phyloP scores from a whole-genome alignment of 495 filamentous ascomycete species.

The Lasiosphaeria hispida region DNA sequence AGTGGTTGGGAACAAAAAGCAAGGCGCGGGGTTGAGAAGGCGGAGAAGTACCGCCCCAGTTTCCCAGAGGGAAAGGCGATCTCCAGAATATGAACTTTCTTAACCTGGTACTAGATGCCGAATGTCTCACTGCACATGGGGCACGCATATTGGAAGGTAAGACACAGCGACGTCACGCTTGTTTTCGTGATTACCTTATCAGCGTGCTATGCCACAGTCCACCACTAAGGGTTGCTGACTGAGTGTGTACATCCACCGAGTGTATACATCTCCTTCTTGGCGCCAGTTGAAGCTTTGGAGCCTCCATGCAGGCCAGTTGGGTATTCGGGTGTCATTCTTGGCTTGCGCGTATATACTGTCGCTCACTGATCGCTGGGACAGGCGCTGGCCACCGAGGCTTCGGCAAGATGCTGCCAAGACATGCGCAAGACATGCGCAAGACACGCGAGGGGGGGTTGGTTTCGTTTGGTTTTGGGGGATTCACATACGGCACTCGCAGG shows the following conservation, averaged over 20 bases:
- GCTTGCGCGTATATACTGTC: too few species aligned
- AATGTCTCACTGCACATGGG: constrained; percentile 1
- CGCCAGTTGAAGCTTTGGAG: background rate
- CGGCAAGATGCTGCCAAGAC: too few species aligned
- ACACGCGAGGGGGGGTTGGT: too few species aligned
- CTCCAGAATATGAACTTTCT: background rate
- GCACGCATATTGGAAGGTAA: background rate
- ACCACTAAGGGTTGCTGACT: background rate
- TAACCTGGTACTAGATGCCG: background rate
- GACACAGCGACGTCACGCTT: constrained; percentile 7
- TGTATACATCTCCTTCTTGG: background rate
- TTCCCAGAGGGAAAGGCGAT: too few species aligned
- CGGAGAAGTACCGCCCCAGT: too few species aligned
- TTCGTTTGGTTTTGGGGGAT: too few species aligned
- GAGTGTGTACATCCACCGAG: background rate
- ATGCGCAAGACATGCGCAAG: too few species aligned
- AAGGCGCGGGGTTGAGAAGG: background rate
- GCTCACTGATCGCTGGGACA: too few species aligned
- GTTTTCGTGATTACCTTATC: background rate
- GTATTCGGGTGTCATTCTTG: too few species aligned
- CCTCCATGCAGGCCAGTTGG: too few species aligned
- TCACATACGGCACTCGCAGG: too few species aligned
- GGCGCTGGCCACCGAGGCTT: too few species aligned
- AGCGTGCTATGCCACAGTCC: background rate
- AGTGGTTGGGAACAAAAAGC: background rate